These are phyloP conservation scores for Rickenella mellea DNA, from an alignment of 768 basidiomycete genomes.

Conservation along the genomic window DNA sequence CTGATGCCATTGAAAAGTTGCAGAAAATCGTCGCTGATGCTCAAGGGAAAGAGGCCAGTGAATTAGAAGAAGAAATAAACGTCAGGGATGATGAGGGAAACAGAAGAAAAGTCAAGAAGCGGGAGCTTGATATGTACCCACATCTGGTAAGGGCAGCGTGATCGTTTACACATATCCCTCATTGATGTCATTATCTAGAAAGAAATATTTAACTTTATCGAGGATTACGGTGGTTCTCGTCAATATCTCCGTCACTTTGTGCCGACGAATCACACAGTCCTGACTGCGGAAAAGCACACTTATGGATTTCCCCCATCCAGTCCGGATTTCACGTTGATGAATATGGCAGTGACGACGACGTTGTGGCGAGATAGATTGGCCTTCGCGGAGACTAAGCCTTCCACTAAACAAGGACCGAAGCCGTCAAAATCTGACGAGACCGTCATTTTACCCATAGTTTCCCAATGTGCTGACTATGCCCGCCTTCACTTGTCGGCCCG, in stretches of 20 bases:
- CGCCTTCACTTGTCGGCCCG: slow-evolving; percentile 18
- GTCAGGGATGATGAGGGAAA: slow-evolving; percentile 7
- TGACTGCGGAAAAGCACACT: no score
- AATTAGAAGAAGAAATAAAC: slow-evolving; percentile 2
- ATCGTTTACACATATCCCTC: slow-evolving; percentile 10
- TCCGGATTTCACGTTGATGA: no score
- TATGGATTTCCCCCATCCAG: no score
- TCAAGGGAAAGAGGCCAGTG: slow-evolving; percentile 4
- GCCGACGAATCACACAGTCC: no score
- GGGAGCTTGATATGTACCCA: no score
- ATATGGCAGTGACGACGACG: no score
- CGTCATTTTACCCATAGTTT: slow-evolving; percentile 7
- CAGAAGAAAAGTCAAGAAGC: no score
- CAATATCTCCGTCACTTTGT: no score
- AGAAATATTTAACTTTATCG: neutral
- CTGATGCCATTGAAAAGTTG: slow-evolving; percentile 1
- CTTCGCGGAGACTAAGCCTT: slow-evolving; percentile 10
- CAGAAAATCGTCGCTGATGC: slow-evolving; percentile 4
- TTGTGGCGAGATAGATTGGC: slow-evolving; percentile 8
- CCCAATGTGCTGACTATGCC: slow-evolving; percentile 17
- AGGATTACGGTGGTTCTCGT: no score
- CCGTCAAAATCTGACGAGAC: slow-evolving; percentile 2
- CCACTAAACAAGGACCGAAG: slow-evolving; percentile 9
- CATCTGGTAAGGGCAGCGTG: no score
- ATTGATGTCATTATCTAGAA: no score